phyloP scores from a whole-genome alignment of 2,329 filamentous ascomycete genomes.

The Penicillium hesseltinei region DNA sequence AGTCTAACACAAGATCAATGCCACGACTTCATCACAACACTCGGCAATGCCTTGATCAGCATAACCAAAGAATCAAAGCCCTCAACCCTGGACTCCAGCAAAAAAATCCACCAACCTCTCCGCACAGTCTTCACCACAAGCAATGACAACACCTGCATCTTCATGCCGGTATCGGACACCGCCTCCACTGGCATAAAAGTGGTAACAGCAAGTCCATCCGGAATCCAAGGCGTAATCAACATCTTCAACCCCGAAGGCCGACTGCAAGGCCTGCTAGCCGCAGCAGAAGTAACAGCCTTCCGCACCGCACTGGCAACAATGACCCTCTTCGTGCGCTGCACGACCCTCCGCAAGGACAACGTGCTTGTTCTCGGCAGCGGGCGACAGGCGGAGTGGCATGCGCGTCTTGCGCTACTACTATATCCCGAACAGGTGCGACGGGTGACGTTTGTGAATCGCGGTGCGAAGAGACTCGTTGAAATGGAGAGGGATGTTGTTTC shows the following conservation, averaged over 20 bases:
- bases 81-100: conserved; percentile 22
- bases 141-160: conserved; percentile 58
- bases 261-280: conserved; percentile 68
- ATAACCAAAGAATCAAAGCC: conserved; percentile 33
- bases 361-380: conserved; percentile 52
- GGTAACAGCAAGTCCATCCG: conserved; percentile 53
- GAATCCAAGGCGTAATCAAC: conserved; percentile 66
- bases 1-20: conserved; percentile 33
- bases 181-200: conserved; percentile 69
- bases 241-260: conserved; percentile 63
- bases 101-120: conserved; percentile 45
- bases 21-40: conserved; percentile 34
- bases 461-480: conserved; percentile 57
- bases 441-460: conserved; percentile 75
- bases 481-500: conserved; percentile 30
- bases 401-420: conserved; percentile 51
- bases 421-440: conserved; percentile 49
- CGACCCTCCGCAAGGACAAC: conserved; percentile 27
- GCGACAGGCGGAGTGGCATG: conserved; percentile 52
- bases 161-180: conserved; percentile 70
- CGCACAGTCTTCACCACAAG: conserved; percentile 43
- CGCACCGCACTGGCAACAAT: conserved; percentile 72
- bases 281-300: conserved; percentile 73
- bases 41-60: conserved; percentile 35
- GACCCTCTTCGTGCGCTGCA: conserved; percentile 57